Conservation (phyloP, 768 basidiomycete genomes). For the Auricularia auricula-judae region DNA sequence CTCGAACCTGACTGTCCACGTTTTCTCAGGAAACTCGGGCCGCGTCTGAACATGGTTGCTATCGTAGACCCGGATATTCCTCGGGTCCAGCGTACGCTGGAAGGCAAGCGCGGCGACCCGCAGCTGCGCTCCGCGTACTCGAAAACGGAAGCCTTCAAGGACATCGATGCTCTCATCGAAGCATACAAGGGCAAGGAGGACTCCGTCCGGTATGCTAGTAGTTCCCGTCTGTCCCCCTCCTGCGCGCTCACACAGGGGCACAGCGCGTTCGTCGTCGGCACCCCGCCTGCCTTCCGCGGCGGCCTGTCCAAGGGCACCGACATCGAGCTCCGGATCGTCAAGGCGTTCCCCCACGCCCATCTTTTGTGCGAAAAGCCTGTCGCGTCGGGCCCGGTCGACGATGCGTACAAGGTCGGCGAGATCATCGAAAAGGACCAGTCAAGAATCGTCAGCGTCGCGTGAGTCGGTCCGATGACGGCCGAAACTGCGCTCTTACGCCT, state of each 20-base stretch:
- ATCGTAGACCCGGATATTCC: slow-evolving; percentile 85
- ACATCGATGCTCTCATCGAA: slow-evolving; percentile 74
- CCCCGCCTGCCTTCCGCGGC: slow-evolving; percentile 90
- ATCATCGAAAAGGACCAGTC: slow-evolving; percentile 57
- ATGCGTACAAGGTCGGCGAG: slow-evolving; percentile 63
- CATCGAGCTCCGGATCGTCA: slow-evolving; percentile 79
- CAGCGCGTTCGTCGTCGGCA: slow-evolving; percentile 79
- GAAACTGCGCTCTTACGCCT: background rate
- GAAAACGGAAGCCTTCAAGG: slow-evolving; percentile 74
- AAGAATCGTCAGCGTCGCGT: background rate
- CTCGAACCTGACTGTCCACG: background rate
- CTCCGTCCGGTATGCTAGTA: slow-evolving; percentile 35
- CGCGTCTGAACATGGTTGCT: slow-evolving; percentile 90
- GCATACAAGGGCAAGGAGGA: slow-evolving; percentile 47
- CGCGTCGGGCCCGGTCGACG: slow-evolving; percentile 66
- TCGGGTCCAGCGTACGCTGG: slow-evolving; percentile 67
- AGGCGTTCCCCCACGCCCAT: slow-evolving; percentile 77
- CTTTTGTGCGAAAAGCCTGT: slow-evolving; percentile 92
- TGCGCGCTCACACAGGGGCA: background rate
- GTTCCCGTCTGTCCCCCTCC: background rate
- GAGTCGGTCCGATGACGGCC: background rate
- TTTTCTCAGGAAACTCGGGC: slow-evolving; percentile 71
- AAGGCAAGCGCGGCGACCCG: slow-evolving; percentile 75
- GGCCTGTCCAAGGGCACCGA: slow-evolving; percentile 64
- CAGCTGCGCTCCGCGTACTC: slow-evolving; percentile 92